Base-by-base conservation (phyloP, 1,139 yeast species). In the Hemisphaericaspora lyxosophila region DNA sequence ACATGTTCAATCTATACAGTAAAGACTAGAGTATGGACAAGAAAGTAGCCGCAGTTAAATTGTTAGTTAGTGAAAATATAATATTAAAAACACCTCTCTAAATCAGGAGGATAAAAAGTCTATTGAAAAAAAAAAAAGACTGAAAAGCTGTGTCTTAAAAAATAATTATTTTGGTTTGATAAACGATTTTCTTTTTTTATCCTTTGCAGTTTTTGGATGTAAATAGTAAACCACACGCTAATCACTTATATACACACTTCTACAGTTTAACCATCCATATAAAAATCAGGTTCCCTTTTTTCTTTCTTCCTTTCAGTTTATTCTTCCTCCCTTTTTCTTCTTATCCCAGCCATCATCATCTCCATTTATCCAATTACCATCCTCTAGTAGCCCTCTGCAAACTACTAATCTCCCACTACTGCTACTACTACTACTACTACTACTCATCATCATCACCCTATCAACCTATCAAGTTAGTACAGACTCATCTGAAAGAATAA, bases 211-310 rank as follows among this genome's bases (percentile, higher is more conserved):
- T 17, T 28, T 28, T 17, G n/a, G 11, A n/a, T 17, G n/a, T 28
- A 28, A 17, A 28, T 28, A 28, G 31, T 28, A 18, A 28, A 28
- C 31, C 23, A 28, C 31, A 28, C 31, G 26, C 12, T 11, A 24
- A 11, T 9, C 11, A 28, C 31, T 18, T 28, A 18, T 26, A 26
- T 16, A 26, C 30, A 26, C 30, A 26, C 28, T 26, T 26, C 3
- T 26, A 26, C 30, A 26, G 30, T 14, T 26, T 26, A 16, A 15
- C 13, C 30, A 13, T 7, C 28, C 16, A 26, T 26, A 26, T 13
- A 16, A 26, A 7, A 26, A 20, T 20, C 23, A 8, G 11, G 7
- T 20, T 11, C 23, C 23, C 11, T 20, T 20, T 20, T 20, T 20
- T 20, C 23, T 20, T 20, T 20, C 23, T 20, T 20, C 23, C 23